Base-by-base conservation (phyloP, 2,329 filamentous ascomycete genomes). In the Dactylellina haptotyla region DNA sequence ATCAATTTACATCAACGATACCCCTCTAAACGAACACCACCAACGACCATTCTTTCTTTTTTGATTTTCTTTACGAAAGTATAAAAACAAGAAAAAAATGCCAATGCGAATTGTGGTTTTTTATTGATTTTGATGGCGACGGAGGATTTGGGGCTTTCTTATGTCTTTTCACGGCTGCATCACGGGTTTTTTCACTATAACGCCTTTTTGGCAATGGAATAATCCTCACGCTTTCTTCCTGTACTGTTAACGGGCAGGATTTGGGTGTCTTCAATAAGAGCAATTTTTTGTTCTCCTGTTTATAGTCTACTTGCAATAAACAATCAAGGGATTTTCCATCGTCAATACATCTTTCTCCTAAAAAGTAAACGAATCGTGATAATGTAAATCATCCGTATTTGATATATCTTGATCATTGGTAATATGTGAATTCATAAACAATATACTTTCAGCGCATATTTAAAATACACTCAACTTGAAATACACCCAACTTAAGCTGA, bases 251-350 rank as follows among this genome's bases (percentile, higher is more conserved):
- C 43, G 14, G 53, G n/a, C 53, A 28, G 30, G 43, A 32, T 20
- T 39, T 18, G 28, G 23, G 41, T 59, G 56, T 46, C 56, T 59
- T 45, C 37, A 9, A 28, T 54, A 57, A 34, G 43, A 57, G 28
- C 56, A 58, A 46, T 58, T 65, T 28, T 46, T 70, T 56, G 62
- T 70, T 56, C 56, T n/a, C n/a, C n/a, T n/a, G n/a, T n/a, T 67
- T 51, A 43, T 20, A 51, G 43, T 48, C 46, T 64, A 37, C 32
- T 30, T 5, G 43, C 14, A 54, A 54, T 66, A 56, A 62, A 69
- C 46, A 61, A 54, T 50, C 43, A 39, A 58, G 50, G 56, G 48
- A 37, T 26, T 56, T 54, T 61, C 56, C 56, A 30, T 30, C 57
- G 56, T 70, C 48, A 45, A 70, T 41, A 41, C 12, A n/a, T 50